Percentiles rank a stretch among this genome's conserved stretches.
These are phyloP conservation scores for Prunus fruticosa DNA, from an alignment of 306 rosid species.

Conservation along the genomic window DNA sequence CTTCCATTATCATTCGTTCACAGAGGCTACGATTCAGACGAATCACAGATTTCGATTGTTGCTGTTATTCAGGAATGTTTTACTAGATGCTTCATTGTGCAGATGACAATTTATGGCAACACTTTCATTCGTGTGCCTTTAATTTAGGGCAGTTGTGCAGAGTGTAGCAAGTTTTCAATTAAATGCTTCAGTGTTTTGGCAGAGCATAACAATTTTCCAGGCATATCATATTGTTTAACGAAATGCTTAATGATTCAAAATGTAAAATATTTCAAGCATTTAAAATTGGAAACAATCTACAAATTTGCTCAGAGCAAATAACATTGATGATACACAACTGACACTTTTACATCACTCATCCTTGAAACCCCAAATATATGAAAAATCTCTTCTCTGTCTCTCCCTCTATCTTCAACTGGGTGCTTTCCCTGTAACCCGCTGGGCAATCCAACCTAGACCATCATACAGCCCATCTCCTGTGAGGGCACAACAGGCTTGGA, in stretches of 20 bases:
- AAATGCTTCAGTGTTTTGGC: slow-evolving; percentile 12
- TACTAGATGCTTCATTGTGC: slow-evolving; percentile 36
- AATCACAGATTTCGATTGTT: slow-evolving; percentile 29
- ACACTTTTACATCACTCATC: slow-evolving; percentile 28
- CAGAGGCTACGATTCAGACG: slow-evolving; percentile 28
- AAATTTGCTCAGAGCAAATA: slow-evolving; percentile 30
- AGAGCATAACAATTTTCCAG: background rate
- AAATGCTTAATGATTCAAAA: slow-evolving; percentile 1
- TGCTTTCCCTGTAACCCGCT: slow-evolving; percentile 74
- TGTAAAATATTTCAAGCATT: slow-evolving; percentile 20
- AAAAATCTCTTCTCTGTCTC: slow-evolving; percentile 13
- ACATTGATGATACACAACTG: slow-evolving; percentile 42
- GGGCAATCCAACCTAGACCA: slow-evolving; percentile 96
- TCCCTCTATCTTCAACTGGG: slow-evolving; percentile 35
- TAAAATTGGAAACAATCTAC: slow-evolving; percentile 39
- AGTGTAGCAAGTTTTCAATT: slow-evolving; percentile 22
- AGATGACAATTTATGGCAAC: slow-evolving; percentile 41
- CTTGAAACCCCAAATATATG: slow-evolving; percentile 27
- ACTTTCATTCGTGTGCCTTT: slow-evolving; percentile 27
- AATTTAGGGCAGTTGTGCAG: slow-evolving; percentile 17
- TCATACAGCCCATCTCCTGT: slow-evolving; percentile 90
- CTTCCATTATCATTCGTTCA: slow-evolving; percentile 8
- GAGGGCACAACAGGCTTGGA: slow-evolving; percentile 97
- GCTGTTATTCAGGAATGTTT: background rate
- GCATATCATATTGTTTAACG: background rate